Evolutionary conservation across 495 filamentous ascomycete species (phyloP).

Genomic region (Xylaria longipes): DNA sequence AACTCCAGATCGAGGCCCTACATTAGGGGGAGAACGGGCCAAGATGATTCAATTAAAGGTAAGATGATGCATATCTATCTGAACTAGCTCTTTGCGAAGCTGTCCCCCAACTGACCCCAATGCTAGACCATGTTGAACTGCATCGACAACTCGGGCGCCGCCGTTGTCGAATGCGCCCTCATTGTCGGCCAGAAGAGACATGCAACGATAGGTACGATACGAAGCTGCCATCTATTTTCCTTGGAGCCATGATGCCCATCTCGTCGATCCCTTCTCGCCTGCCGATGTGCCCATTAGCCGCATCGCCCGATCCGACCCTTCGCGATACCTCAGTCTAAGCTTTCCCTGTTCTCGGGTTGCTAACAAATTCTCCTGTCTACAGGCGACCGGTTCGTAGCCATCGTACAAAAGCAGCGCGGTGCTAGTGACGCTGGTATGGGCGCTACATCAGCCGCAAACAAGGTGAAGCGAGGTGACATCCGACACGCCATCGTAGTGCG

Average conservation of each 20-base stretch:
- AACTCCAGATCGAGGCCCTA: slow-evolving; percentile 29
- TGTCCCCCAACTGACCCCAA: background rate
- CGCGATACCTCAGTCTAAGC: background rate
- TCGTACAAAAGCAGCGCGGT: slow-evolving; percentile 93
- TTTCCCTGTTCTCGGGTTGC: background rate
- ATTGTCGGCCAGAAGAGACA: slow-evolving; percentile 88
- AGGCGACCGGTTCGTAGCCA: slow-evolving; percentile 97
- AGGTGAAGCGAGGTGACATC: slow-evolving; percentile 96
- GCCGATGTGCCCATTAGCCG: background rate
- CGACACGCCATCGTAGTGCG: slow-evolving; percentile 95
- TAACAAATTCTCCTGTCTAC: slow-evolving; percentile 16
- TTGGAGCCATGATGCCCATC: background rate
- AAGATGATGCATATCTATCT: slow-evolving; percentile 7
- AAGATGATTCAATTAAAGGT: slow-evolving; percentile 99
- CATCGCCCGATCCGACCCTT: background rate
- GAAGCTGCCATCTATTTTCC: background rate
- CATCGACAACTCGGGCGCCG: slow-evolving; percentile 99
- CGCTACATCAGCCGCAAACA: slow-evolving; percentile 73
- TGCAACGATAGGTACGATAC: slow-evolving; percentile 82
- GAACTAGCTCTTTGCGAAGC: background rate
- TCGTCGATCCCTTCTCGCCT: background rate
- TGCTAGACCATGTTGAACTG: slow-evolving; percentile 95
- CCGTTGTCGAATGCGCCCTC: slow-evolving; percentile 94
- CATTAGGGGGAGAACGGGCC: slow-evolving; percentile 43
- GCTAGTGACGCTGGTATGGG: slow-evolving; percentile 59